These are phyloP conservation scores for Nasturtium officinale DNA, from an alignment of 345 rosid species.

Conservation along the genomic window DNA sequence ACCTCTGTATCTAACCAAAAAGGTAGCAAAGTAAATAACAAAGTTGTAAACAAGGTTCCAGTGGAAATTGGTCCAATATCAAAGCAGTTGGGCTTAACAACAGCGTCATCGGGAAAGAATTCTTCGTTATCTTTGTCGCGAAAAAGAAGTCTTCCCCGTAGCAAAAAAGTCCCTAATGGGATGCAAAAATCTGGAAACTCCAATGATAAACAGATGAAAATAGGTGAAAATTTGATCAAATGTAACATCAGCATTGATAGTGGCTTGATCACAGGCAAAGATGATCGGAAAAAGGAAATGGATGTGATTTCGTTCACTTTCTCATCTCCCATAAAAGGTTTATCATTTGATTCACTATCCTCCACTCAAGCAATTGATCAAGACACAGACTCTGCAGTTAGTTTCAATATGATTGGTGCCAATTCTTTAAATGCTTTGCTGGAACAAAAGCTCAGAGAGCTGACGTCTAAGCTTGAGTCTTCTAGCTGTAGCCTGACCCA, in stretches of 20 bases:
- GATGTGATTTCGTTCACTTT: conserved; percentile 92
- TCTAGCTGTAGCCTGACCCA: conserved; percentile 51
- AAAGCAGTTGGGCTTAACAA: conserved; percentile 41
- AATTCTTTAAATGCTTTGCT: conserved; percentile 64
- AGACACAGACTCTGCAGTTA: conserved; percentile 39
- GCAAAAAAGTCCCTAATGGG: conserved; percentile 48
- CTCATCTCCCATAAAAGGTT: conserved; percentile 67
- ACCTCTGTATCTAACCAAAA: conserved; percentile 47
- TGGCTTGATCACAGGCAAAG: conserved; percentile 34
- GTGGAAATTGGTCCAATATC: conserved; percentile 45
- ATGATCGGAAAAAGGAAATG: conserved; percentile 52
- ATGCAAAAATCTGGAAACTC: conserved; percentile 46
- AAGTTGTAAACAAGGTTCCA: conserved; percentile 46
- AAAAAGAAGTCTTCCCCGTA: conserved; percentile 47
- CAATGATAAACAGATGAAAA: conserved; percentile 40
- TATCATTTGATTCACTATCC: conserved; percentile 42
- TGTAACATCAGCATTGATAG: conserved; percentile 50
- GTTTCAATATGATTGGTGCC: conserved; percentile 52
- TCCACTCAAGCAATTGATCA: conserved; percentile 42
- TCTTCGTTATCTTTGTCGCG: conserved; percentile 44
- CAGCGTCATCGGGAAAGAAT: conserved; percentile 43
- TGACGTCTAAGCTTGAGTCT: conserved; percentile 63
- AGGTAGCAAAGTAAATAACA: conserved; percentile 45
- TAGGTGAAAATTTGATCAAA: conserved; percentile 49
- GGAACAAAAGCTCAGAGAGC: conserved; percentile 76